Evolutionary conservation across 306 rosid genomes (phyloP), one percentile per base, ranked within the genome.

Genomic region (Casuarina cunninghamiana): DNA sequence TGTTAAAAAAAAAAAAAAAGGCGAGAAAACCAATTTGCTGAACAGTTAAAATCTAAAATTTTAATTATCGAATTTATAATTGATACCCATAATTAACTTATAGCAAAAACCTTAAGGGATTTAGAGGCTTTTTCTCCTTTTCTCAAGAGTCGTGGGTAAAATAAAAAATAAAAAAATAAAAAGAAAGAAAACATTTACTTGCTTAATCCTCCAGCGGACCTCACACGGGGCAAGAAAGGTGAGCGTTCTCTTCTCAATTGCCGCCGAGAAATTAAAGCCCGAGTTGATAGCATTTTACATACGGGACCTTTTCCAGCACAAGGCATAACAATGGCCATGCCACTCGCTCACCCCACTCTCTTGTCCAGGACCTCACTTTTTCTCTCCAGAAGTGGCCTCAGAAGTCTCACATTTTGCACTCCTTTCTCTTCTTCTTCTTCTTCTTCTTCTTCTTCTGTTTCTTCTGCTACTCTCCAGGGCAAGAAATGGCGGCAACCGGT

Each of bases 401-500:
- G 84, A 78, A 84, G 77, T 78, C 81, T 90, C 43, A 54, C 83
- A 19, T 78, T 78, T 45, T 84, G 68, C 77, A 16, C 17, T 41
- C 70, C 91, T 44, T 73, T 87, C 57, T 73, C 88, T 70, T 79
- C 89, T 54, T 81, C 89, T 17, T 75, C 81, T 35, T 44, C 81
- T 10, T n/a, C 88, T 44, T 77, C 75, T 60, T 60, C 78, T 48
- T 73, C 87, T 3, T 32, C 83, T 72, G 78, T 74, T 48, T 73
- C 87, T 3, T 32, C 83, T 72, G 78, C 57, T 51, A 83, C 73
- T 49, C 70, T 81, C 80, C 84, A 82, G 50, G 72, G 61, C 60
- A 89, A 91, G 81, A 93, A 95, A 83, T 95, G 93, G 96, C 84
- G 81, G 43, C 97, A 81, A 66, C 89, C 93, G 0, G 89, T 91